Evolutionary conservation across 495 filamentous ascomycete genomes (phyloP), one percentile per base, ranked within the genome.

Genomic region (Astrocystis sublimbata): DNA sequence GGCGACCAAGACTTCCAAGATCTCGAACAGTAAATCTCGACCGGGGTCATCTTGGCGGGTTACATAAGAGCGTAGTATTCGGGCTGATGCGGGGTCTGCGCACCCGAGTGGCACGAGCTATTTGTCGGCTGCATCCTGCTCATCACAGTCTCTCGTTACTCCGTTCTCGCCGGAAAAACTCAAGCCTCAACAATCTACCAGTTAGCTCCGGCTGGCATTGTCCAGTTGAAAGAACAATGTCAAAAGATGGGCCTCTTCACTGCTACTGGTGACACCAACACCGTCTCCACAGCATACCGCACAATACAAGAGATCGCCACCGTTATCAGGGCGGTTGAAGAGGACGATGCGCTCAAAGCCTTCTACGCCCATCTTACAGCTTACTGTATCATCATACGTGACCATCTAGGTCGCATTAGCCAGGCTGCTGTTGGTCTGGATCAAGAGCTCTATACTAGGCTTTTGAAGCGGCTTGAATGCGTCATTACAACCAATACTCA

Each of bases 321-420:
- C 0, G 10, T 47, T 13, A 12, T 26, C 13, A 47, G 43, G 21
- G 23, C 23, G 43, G 13, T 7, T 10, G 52, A 56, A 36, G 24
- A 12, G 1, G 33, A 56, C 13, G 10, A 15, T 40, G 52, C 38
- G 30, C 28, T 56, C 19, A 56, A 17, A 41, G 9, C 26, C 26
- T 56, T 56, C 6, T 56, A 56, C 19, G 52, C 52, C 24, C 4
- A 56, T 26, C 31, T 56, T 12, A 56, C 52, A 41, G 52, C 52
- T 15, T 56, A 56, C 10, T 41, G 52, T 41, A 13, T 31, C 12
- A 41, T 56, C 8, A 56, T 56, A 19, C 31, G 52, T 24, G 52
- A 38, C 19, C 52, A 56, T 24, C 23, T 17, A 26, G 13, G 21
- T 26, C 52, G 52, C 15, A 56, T 56, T 38, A 1, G 6, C 31